Evolutionary conservation across 441 rosid species (phyloP), one percentile per base, ranked within the genome.

Genomic region (Omphalea diandra): DNA sequence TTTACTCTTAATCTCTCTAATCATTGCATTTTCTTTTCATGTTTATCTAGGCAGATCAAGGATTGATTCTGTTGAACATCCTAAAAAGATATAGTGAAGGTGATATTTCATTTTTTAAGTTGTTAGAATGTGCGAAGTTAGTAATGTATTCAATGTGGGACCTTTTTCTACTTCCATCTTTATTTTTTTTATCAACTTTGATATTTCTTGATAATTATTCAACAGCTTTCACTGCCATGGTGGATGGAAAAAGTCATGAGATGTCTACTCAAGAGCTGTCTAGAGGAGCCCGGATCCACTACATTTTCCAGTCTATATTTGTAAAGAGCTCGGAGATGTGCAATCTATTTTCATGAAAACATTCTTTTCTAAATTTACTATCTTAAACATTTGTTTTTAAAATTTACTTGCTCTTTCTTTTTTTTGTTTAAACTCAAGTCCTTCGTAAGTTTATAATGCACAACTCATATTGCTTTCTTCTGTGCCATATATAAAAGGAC

Each of bases 241-340:
- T 90, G 70, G 94, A 90, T 55, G 97, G 97, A 54, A 87, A 82
- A 71, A 86, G 78, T 79, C 77, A 72, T 73, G 88, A 87, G 55
- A 85, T 87, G 76, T 83, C 83, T 24, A 87, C 86, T 5, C 64
- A 75, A 11, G 91, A 90, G 85, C 79, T 90, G 66, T 82, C 70
- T 74, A 93, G 91, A 10, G 97, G 93, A 84, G 93, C 97, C 36
- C 73, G 97, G 76, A 89, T 91, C 64, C 85, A 69, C 73, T 84
- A 86, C 73, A 78, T 89, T 69, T 89, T 91, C 79, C 91, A 89
- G 68, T 86, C 97, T 35, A 80, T 89, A 67, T 89, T 87, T 77
- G 87, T 83, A 31, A 86, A 87, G 81, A 82, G 77, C 60, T 84
- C 87, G 76, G 88, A 85, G 93, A 88, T 88, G 43, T 36, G 53